Evolutionary conservation across 2,329 filamentous ascomycete genomes (phyloP).

Genomic region (Penicillium thymicola): DNA sequence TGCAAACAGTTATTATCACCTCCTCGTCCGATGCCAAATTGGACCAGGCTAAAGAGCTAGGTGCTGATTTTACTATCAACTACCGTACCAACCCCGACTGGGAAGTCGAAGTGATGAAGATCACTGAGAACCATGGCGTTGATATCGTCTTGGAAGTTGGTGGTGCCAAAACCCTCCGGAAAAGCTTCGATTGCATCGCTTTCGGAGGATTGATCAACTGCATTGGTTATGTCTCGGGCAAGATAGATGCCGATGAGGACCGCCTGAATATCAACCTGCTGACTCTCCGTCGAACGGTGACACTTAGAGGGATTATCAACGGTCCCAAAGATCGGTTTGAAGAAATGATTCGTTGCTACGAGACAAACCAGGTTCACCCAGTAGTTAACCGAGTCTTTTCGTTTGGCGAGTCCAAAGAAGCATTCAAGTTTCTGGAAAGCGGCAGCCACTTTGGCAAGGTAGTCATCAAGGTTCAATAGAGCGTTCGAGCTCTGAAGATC

Average conservation of each 20-base stretch:
- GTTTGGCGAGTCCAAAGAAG: conserved; percentile 51
- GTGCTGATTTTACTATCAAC: conserved; percentile 50
- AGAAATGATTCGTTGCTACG: conserved; percentile 37
- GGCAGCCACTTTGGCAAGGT: conserved; percentile 57
- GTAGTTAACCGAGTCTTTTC: conserved; percentile 56
- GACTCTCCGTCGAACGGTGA: conserved; percentile 50
- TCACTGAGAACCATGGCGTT: conserved; percentile 47
- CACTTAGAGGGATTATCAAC: conserved; percentile 59
- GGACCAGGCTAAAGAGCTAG: conserved; percentile 49
- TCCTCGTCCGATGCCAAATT: conserved; percentile 53
- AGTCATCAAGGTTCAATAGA: conserved; percentile 45
- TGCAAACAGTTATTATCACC: conserved; percentile 48
- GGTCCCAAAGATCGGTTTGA: conserved; percentile 56
- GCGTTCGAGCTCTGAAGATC: background rate
- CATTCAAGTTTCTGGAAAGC: conserved; percentile 52
- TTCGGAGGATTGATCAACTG: conserved; percentile 47
- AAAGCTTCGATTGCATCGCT: conserved; percentile 47
- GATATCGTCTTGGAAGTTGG: conserved; percentile 53
- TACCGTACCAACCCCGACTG: conserved; percentile 48
- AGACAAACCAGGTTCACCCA: conserved; percentile 33
- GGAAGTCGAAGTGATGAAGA: conserved; percentile 43
- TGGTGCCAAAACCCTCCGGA: conserved; percentile 50
- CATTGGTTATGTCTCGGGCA: conserved; percentile 50
- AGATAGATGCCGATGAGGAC: conserved; percentile 55
- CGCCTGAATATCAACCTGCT: conserved; percentile 60